phyloP scores from a whole-genome alignment of 1,284 basidiomycete species.

The Pulveroboletus sp. region DNA sequence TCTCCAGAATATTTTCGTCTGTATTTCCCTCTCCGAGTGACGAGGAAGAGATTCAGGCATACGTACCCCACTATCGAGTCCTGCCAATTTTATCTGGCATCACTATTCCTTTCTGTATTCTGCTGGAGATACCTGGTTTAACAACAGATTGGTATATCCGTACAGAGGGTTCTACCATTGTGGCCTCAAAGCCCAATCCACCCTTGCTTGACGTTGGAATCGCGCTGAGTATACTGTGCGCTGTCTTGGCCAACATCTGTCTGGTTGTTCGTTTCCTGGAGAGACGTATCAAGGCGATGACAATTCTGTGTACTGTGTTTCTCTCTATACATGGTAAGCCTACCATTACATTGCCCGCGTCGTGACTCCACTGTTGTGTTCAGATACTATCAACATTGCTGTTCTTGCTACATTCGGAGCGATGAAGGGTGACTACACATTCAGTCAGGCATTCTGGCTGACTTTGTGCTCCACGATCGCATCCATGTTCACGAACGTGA shows the following conservation, averaged over 20 bases:
- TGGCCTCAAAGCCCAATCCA: slow-evolving; percentile 58
- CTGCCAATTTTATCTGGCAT: slow-evolving; percentile 72
- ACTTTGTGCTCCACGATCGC: slow-evolving; percentile 75
- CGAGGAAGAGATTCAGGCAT: slow-evolving; percentile 31
- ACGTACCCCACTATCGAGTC: slow-evolving; percentile 49
- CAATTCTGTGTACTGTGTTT: slow-evolving; percentile 62
- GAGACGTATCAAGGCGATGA: slow-evolving; percentile 59
- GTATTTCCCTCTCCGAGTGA: slow-evolving; percentile 24
- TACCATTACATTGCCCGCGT: not conserved
- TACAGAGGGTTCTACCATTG: slow-evolving; percentile 46
- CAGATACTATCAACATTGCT: slow-evolving; percentile 72
- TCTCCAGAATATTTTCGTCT: slow-evolving; percentile 11
- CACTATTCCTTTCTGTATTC: slow-evolving; percentile 74
- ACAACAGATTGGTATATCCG: slow-evolving; percentile 71
- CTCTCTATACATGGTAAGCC: slow-evolving; percentile 66
- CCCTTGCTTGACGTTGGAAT: slow-evolving; percentile 63
- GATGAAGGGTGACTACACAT: slow-evolving; percentile 69
- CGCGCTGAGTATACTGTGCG: slow-evolving; percentile 67
- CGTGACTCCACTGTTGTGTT: not conserved
- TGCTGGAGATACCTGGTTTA: slow-evolving; percentile 78
- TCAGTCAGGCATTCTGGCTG: slow-evolving; percentile 78
- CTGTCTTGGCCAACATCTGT: slow-evolving; percentile 67
- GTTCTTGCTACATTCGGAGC: slow-evolving; percentile 67
- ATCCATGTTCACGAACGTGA: slow-evolving; percentile 69
- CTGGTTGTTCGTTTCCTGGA: slow-evolving; percentile 76